These are phyloP conservation scores for Clitopilus passeckerianus DNA, from an alignment of 768 basidiomycete species.

Conservation along the genomic window DNA sequence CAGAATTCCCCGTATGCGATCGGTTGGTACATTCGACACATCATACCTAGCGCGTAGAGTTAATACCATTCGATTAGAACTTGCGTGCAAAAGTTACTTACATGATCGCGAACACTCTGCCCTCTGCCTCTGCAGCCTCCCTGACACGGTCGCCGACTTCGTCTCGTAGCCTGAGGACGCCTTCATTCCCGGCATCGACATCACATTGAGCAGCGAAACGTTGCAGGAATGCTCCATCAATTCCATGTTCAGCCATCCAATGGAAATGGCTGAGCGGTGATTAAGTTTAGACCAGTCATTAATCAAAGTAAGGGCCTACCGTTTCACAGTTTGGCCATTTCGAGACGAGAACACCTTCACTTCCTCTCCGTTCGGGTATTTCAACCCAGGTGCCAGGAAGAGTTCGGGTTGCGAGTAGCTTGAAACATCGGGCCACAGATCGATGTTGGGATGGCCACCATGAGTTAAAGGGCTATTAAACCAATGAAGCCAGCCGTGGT, in stretches of 20 bases:
- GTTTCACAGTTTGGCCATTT: constrained; percentile 66
- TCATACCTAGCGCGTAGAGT: constrained; percentile 58
- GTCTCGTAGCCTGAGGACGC: constrained; percentile 60
- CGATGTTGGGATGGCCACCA: constrained; percentile 69
- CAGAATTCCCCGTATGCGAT: constrained; percentile 61
- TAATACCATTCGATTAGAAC: constrained; percentile 2
- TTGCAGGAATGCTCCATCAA: constrained; percentile 81
- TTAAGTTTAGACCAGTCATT: neutral
- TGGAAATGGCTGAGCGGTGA: constrained; percentile 50
- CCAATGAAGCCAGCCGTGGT: constrained; percentile 90
- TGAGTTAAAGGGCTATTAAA: constrained; percentile 61
- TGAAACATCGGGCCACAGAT: constrained; percentile 78
- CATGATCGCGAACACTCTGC: constrained; percentile 83
- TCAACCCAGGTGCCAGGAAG: constrained; percentile 63
- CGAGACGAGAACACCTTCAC: constrained; percentile 76
- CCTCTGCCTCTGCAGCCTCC: constrained; percentile 76
- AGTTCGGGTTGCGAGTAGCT: constrained; percentile 68
- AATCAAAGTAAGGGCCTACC: constrained; percentile 23
- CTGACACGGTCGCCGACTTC: constrained; percentile 66
- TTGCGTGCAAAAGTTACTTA: constrained; percentile 26
- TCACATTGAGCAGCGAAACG: constrained; percentile 72
- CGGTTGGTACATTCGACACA: constrained; percentile 69
- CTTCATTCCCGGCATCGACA: constrained; percentile 46
- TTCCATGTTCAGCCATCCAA: constrained; percentile 81
- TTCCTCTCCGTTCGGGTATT: constrained; percentile 49